Base-by-base conservation (phyloP, 1,284 basidiomycete species). In the Ceratobasidium sp. region DNA sequence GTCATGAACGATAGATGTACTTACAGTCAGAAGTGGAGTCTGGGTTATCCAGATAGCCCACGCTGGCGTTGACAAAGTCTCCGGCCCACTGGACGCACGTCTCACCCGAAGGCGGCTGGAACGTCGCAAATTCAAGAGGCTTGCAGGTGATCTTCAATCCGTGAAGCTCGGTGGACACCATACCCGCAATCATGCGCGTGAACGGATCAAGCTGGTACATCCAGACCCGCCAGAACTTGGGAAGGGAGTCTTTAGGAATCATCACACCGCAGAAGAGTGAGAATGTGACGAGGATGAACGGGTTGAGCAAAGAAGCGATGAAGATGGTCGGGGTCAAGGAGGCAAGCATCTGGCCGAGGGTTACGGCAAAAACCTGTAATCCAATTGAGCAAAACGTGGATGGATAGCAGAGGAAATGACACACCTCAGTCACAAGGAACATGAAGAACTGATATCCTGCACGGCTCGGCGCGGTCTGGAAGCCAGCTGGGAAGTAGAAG, bases 11-110 rank as follows among this genome's bases (percentile, higher is more conserved):
- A 42, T 20, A 47, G 26, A 3, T 6, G 23, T 4, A 95, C n/a
- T 87, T 86, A 83, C 94, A 96, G 6, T 80, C 81, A 1, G 82
- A 71, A 0, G 89, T 92, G 8, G 87, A 92, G 66, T 86, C 84
- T 0, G 89, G 88, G 83, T 97, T 93, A 79, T 92, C 87, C 51
- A 98, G 83, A 84, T 98, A 98, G 0, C 94, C 96, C 3, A 90
- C 91, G 79, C 89, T 88, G 2, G 84, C 84, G 2, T 81, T 80
- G 7, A 92, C 89, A 81, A 94, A 96, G 53, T 88, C 86, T 39
- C 86, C 84, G 0, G 91, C 94, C 90, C 91, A 97, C 3, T 88
- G 79, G 4, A 79, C 80, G 81, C 95, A 97, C 0, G 91, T 94
- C 82, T 95, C 90, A 6, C 91, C 92, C 0, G 86, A 79, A 0